Evolutionary conservation across 75 land plant species (phyloP).

Genomic region (Larix kaempferi): DNA sequence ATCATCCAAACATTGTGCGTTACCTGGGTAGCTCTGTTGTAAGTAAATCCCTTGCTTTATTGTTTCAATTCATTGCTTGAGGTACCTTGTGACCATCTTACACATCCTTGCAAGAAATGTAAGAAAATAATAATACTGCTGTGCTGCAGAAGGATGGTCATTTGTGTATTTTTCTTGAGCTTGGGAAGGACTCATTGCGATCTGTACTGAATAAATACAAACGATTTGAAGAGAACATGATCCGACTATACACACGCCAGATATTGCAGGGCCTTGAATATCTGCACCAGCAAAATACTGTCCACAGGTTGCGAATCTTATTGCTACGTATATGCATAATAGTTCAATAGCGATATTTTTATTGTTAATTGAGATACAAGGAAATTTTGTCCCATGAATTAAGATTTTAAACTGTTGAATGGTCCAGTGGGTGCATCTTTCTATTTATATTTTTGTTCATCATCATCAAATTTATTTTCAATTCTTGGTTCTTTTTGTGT

Average conservation of each 20-base stretch:
- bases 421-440: neutral
- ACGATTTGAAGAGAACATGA: slow-evolving; percentile 34
- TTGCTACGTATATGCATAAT: neutral
- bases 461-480: neutral
- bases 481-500: neutral
- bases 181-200: slow-evolving; percentile 44
- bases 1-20: slow-evolving; percentile 53
- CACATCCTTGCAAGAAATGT: neutral
- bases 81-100: neutral
- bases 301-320: slow-evolving; percentile 36
- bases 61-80: neutral
- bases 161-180: slow-evolving; percentile 47
- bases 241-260: slow-evolving; percentile 47
- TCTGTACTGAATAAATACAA: slow-evolving; percentile 28
- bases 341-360: neutral
- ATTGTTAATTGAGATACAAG: neutral
- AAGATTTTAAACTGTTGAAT: neutral
- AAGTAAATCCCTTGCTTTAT: slow-evolving; percentile 8
- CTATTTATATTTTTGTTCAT: neutral
- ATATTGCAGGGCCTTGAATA: slow-evolving; percentile 43
- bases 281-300: slow-evolving; percentile 39
- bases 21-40: slow-evolving; percentile 37
- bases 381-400: neutral
- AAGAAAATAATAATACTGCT: neutral
- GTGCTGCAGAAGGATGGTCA: slow-evolving; percentile 32